A percentile compares a stretch with the other conserved stretches of the same genome.
Evolutionary conservation across 78 protist species (phyloP).

Genomic region (Chrysochromulina tobinii): DNA sequence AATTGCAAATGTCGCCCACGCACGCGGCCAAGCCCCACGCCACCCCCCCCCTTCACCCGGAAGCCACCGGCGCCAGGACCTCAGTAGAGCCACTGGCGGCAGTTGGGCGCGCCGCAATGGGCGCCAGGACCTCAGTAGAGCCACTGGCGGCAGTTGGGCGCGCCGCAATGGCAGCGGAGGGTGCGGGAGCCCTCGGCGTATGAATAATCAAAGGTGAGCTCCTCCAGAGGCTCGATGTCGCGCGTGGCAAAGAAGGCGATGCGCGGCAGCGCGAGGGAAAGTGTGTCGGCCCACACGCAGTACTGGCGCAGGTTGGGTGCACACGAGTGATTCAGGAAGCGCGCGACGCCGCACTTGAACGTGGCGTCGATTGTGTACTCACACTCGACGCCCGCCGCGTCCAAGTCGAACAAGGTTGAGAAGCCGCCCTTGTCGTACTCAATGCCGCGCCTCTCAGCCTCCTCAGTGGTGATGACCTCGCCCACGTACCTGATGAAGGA

Average conservation of each 20-base stretch:
- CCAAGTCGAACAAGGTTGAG: slow-evolving; percentile 60
- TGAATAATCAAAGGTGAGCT: slow-evolving; percentile 64
- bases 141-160: slow-evolving; percentile 52
- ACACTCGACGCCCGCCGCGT: not conserved
- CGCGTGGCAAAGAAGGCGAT: slow-evolving; percentile 59
- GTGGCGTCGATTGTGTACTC: slow-evolving; percentile 60
- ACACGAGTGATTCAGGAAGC: slow-evolving; percentile 76
- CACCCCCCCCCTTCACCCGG: no score
- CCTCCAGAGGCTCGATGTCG: slow-evolving; percentile 36
- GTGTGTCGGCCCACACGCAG: slow-evolving; percentile 34
- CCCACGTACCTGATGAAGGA: not conserved
- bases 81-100: slow-evolving; percentile 61
- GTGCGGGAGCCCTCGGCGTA: slow-evolving; percentile 4
- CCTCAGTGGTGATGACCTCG: slow-evolving; percentile 36
- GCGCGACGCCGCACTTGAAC: slow-evolving; percentile 53
- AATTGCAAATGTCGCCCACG: no score
- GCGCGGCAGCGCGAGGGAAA: slow-evolving; percentile 28
- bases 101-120: slow-evolving; percentile 49
- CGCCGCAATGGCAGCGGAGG: slow-evolving; percentile 59
- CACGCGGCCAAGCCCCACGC: no score
- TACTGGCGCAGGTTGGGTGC: slow-evolving; percentile 56
- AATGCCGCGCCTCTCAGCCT: slow-evolving; percentile 64
- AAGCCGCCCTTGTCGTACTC: slow-evolving; percentile 42
- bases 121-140: not conserved
- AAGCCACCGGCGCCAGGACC: no score